Percentiles rank a stretch among this genome's conserved stretches.
phyloP scores from a whole-genome alignment of 2,329 filamentous ascomycete genomes.

The Neofusicoccum parvum region DNA sequence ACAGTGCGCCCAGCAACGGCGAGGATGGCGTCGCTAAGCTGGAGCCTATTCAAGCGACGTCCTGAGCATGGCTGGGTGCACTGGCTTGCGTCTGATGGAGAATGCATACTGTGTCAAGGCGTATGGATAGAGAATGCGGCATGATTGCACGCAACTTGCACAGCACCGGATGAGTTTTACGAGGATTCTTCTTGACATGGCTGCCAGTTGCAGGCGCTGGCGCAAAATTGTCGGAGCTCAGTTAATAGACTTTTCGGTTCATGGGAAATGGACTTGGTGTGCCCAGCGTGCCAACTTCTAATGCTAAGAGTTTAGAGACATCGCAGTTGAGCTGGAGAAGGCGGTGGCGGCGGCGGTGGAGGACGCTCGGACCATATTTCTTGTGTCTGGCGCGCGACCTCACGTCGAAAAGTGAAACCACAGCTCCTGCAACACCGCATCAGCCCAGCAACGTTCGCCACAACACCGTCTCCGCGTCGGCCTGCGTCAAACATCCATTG shows the following conservation, averaged over 20 bases:
- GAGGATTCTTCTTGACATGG: neutral
- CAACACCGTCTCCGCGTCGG: neutral
- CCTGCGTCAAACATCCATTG: no score
- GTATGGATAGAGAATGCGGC: conserved; percentile 6
- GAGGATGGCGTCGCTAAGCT: neutral
- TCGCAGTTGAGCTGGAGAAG: neutral
- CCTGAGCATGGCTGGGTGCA: neutral
- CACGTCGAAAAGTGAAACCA: conserved; percentile 12
- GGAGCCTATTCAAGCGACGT: neutral
- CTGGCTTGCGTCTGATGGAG: neutral
- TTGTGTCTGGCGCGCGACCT: neutral
- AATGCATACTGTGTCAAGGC: conserved; percentile 4
- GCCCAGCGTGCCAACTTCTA: neutral
- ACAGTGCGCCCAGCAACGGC: conserved; percentile 1
- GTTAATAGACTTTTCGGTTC: neutral
- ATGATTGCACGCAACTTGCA: conserved; percentile 17
- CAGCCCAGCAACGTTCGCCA: neutral
- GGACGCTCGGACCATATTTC: neutral
- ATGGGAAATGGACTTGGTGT: neutral
- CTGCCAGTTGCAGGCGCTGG: neutral
- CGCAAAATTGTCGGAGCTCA: neutral
- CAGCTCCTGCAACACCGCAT: neutral
- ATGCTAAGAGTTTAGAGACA: no score
- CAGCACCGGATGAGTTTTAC: neutral
- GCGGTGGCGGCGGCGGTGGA: neutral